A percentile compares a stretch with the other conserved stretches of the same genome.
Evolutionary conservation across 2,329 filamentous ascomycete species (phyloP).

Genomic region (Pseudonectria buxi): DNA sequence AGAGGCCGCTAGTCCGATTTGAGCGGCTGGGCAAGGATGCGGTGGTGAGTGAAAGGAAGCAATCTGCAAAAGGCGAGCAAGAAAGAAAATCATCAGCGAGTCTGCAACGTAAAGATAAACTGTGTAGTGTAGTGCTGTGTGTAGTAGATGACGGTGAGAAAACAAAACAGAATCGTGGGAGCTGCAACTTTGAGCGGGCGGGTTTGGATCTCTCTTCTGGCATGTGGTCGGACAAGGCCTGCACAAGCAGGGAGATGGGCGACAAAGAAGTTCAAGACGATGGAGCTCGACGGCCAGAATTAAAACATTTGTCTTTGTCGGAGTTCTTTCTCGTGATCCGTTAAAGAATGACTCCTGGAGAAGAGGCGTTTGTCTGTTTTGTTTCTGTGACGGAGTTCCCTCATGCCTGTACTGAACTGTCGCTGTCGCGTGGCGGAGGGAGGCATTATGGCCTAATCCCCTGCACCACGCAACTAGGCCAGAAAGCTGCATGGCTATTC

Average conservation of each 20-base stretch:
- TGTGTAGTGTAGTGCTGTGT: constrained; percentile 1
- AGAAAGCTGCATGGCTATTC: no score
- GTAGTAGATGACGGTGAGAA: constrained; percentile 3
- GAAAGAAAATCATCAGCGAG: constrained; percentile 18
- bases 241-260: constrained; percentile 5
- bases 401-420: no score
- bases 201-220: constrained; percentile 5
- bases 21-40: constrained; percentile 14
- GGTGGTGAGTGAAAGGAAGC: constrained; percentile 11
- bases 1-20: constrained; percentile 16
- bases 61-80: constrained; percentile 16
- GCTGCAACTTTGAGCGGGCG: constrained; percentile 9
- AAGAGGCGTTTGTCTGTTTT: no score
- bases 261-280: constrained; percentile 13
- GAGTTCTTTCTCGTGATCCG: neutral
- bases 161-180: neutral
- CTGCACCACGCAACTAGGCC: no score
- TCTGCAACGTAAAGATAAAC: constrained; percentile 5
- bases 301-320: constrained; percentile 16
- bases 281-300: constrained; percentile 8
- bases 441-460: no score
- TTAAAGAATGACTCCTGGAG: no score
- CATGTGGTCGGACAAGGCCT: constrained; percentile 19
- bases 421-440: no score
- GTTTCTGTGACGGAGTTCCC: no score